These are phyloP conservation scores for Yamadazyma friedrichii DNA, from an alignment of 1,139 yeast species.

Conservation along the genomic window DNA sequence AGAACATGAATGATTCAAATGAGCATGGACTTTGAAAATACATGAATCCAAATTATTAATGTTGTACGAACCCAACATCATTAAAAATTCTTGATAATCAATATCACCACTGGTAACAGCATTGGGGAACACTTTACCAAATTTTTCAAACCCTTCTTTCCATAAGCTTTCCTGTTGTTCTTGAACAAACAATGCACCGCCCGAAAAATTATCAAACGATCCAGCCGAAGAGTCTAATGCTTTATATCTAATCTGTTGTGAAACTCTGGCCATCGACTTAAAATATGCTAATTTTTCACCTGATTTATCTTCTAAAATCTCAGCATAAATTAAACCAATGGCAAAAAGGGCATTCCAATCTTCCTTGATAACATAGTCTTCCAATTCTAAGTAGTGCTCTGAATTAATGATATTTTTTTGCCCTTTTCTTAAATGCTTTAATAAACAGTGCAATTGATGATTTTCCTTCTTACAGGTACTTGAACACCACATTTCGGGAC, in stretches of 20 bases:
- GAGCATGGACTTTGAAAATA: slow-evolving; percentile 62
- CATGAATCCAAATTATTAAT: slow-evolving; percentile 70
- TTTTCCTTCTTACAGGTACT: slow-evolving; percentile 55
- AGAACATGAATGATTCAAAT: slow-evolving; percentile 73
- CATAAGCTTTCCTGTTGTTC: slow-evolving; percentile 63
- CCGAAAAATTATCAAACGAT: slow-evolving; percentile 47
- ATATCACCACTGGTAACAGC: slow-evolving; percentile 27
- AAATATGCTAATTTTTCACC: slow-evolving; percentile 45
- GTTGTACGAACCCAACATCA: slow-evolving; percentile 68
- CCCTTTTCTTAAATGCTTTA: slow-evolving; percentile 53
- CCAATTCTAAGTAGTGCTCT: slow-evolving; percentile 53
- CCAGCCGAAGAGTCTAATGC: slow-evolving; percentile 62
- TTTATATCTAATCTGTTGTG: slow-evolving; percentile 64
- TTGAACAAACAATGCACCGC: slow-evolving; percentile 50
- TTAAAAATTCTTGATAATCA: slow-evolving; percentile 54
- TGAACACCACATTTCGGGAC: slow-evolving; percentile 75
- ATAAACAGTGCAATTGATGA: slow-evolving; percentile 51
- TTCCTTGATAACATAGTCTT: slow-evolving; percentile 61
- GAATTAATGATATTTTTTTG: slow-evolving; percentile 38
- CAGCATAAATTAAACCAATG: slow-evolving; percentile 56
- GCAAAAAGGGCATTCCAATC: slow-evolving; percentile 73
- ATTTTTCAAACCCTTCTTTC: slow-evolving; percentile 54
- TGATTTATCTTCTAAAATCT: slow-evolving; percentile 44
- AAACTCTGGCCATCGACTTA: slow-evolving; percentile 64
- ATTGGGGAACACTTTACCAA: slow-evolving; percentile 50